Percentiles rank a stretch among this genome's conserved stretches.
Conservation (phyloP, 1,284 basidiomycete genomes). For the Earliella scabrosa region DNA sequence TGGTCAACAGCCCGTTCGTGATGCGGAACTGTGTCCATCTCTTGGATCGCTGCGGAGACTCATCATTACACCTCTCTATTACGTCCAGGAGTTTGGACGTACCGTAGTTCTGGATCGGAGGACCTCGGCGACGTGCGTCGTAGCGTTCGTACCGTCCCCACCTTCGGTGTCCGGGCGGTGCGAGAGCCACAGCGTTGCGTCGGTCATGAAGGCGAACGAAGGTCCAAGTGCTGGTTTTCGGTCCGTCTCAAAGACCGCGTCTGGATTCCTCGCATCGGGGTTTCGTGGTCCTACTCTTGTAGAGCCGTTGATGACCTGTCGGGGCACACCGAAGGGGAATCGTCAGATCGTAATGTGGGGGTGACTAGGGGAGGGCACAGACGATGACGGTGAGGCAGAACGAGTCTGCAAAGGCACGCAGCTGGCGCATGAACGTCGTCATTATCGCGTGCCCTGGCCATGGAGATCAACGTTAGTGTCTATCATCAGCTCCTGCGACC, state of each 20-base stretch:
- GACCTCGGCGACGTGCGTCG: slow-evolving; percentile 33
- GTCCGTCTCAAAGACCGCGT: slow-evolving; percentile 43
- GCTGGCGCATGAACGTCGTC: slow-evolving; percentile 69
- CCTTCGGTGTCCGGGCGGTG: not conserved
- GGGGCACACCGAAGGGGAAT: not conserved
- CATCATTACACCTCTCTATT: not conserved
- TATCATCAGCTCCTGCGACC: too few species aligned
- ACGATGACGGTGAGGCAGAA: slow-evolving; percentile 56
- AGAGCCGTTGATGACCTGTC: slow-evolving; percentile 52
- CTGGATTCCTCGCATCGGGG: slow-evolving; percentile 34
- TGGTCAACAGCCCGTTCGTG: slow-evolving; percentile 19
- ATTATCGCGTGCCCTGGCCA: slow-evolving; percentile 68
- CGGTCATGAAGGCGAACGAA: slow-evolving; percentile 72
- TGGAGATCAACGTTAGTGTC: not conserved
- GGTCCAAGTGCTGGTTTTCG: slow-evolving; percentile 76
- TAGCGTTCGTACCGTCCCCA: slow-evolving; percentile 8
- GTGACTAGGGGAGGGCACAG: slow-evolving; percentile 37
- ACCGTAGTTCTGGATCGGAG: slow-evolving; percentile 52
- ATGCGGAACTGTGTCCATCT: slow-evolving; percentile 39
- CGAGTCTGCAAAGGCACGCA: slow-evolving; percentile 54
- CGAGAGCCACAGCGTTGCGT: slow-evolving; percentile 74
- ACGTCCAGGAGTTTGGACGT: slow-evolving; percentile 21
- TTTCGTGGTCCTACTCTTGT: slow-evolving; percentile 33
- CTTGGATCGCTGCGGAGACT: slow-evolving; percentile 39
- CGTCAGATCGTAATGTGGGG: slow-evolving; percentile 27